These are phyloP conservation scores for Geranium rotundifolium DNA, from an alignment of 345 rosid species.

Conservation along the genomic window DNA sequence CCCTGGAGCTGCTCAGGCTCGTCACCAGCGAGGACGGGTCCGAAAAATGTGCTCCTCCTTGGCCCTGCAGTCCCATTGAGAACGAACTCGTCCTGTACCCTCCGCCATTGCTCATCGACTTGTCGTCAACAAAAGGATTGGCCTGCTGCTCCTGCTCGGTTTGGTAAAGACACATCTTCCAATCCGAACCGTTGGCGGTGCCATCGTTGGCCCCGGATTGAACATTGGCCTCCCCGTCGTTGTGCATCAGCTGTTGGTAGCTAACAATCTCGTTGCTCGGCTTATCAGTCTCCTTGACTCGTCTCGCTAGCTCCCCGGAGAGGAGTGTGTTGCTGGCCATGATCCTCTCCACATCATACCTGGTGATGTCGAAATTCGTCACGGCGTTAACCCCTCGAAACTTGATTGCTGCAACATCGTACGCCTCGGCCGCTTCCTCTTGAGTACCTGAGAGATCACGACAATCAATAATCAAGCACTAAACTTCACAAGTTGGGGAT, in stretches of 20 bases:
- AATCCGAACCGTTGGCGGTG: conserved; percentile 9
- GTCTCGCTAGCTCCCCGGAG: conserved; percentile 57
- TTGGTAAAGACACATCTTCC: conserved; percentile 14
- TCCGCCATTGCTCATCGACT: conserved; percentile 4
- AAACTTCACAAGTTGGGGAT: too few species aligned
- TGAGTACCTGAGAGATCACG: conserved; percentile 39
- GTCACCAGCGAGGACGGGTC: conserved; percentile 42
- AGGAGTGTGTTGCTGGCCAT: conserved; percentile 63
- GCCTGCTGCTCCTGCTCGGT: conserved; percentile 14
- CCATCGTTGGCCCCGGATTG: too few species aligned
- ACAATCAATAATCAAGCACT: neutral
- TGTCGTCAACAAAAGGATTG: conserved; percentile 10
- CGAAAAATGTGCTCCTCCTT: conserved; percentile 21
- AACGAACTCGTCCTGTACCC: conserved; percentile 16
- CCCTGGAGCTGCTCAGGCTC: conserved; percentile 46
- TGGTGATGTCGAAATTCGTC: conserved; percentile 62
- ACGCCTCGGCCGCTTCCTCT: conserved; percentile 86
- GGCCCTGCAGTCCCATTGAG: conserved; percentile 23
- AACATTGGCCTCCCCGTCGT: neutral
- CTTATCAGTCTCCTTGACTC: conserved; percentile 25
- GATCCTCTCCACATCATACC: conserved; percentile 67
- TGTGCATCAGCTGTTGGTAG: neutral
- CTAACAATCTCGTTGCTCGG: conserved; percentile 11
- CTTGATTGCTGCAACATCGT: conserved; percentile 70
- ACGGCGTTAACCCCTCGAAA: conserved; percentile 71